Conservation (phyloP, 768 basidiomycete species). For the Hygrophorus pudorinus region DNA sequence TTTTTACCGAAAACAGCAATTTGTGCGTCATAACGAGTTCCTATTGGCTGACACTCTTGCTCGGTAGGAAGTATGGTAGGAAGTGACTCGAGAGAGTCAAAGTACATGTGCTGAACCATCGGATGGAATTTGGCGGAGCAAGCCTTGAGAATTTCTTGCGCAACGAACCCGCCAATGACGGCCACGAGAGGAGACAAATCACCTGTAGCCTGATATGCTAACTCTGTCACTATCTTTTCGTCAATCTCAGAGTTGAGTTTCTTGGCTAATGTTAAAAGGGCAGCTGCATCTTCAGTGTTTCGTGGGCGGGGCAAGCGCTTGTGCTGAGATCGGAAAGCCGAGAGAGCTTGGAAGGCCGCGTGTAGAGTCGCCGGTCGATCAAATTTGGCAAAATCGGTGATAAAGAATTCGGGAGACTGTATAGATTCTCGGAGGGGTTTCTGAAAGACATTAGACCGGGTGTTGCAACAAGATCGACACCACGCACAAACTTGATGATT, state of each 20-base stretch:
- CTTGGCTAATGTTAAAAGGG: slow-evolving; percentile 69
- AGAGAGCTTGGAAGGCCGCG: slow-evolving; percentile 90
- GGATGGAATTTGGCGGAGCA: slow-evolving; percentile 98
- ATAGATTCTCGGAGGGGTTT: slow-evolving; percentile 89
- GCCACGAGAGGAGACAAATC: slow-evolving; percentile 86
- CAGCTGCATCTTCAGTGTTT: slow-evolving; percentile 68
- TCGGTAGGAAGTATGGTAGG: slow-evolving; percentile 70
- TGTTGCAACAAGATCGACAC: background rate
- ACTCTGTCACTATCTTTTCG: slow-evolving; percentile 73
- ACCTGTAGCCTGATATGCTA: slow-evolving; percentile 86
- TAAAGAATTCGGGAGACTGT: slow-evolving; percentile 73
- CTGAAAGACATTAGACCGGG: slow-evolving; percentile 62
- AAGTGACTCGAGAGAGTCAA: slow-evolving; percentile 93
- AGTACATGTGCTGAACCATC: slow-evolving; percentile 90
- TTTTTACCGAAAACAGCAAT: slow-evolving; percentile 90
- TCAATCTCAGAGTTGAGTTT: slow-evolving; percentile 66
- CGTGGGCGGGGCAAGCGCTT: slow-evolving; percentile 73
- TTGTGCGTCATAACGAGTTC: slow-evolving; percentile 87
- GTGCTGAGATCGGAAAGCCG: slow-evolving; percentile 56
- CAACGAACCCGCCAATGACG: slow-evolving; percentile 94
- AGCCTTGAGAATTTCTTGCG: slow-evolving; percentile 95
- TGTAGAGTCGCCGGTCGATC: slow-evolving; percentile 88
- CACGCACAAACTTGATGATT: slow-evolving; percentile 81
- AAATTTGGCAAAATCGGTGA: slow-evolving; percentile 96
- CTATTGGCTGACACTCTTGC: slow-evolving; percentile 70